Evolutionary conservation across 768 basidiomycete species (phyloP), one percentile per base, ranked within the genome.

Genomic region (Pulveroboletus sp.): DNA sequence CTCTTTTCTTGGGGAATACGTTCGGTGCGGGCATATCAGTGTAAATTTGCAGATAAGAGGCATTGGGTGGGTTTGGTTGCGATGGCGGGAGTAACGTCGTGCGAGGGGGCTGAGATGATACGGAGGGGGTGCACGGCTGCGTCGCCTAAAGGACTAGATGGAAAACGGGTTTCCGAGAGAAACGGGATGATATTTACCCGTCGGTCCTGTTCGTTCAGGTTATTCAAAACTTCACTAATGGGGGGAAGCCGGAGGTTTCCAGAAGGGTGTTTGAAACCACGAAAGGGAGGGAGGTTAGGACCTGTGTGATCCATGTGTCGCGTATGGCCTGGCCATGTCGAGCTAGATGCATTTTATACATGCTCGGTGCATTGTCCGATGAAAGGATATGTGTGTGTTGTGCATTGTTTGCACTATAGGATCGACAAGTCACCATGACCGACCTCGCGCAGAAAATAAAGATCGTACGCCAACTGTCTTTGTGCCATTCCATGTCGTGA

Each of bases 241-340:
- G 10, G 51, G n/a, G 60, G 54, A 0, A 46, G 25, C 19, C 46
- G 56, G 40, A 45, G 29, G 19, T 49, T 33, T 12, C 41, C 20
- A 10, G 51, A 48, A 33, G 55, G 58, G 20, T 81, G 71, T 45
- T 75, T 62, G 47, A 81, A 76, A 10, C 77, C 66, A 47, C 69
- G 76, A 11, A 83, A 69, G 11, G 81, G 68, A 13, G 81, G 81
- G 12, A 83, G 75, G 1, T 73, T 77, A 20, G 79, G 79, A 27
- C 78, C 47, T 43, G 70, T 46, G 41, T 46, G 37, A 6, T 40
- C 44, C 58, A 63, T 60, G 19, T 39, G 31, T 49, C 40, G 36
- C 40, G 47, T 52, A 53, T 53, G 62, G 52, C 61, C 56, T 40
- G 59, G 8, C 34, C 20, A 20, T 31, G 4, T 11, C 12, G 23